Evolutionary conservation across 192 early-diverging fungal species (phyloP), one percentile per base, ranked within the genome.

Genomic region (Coemansia sp.): DNA sequence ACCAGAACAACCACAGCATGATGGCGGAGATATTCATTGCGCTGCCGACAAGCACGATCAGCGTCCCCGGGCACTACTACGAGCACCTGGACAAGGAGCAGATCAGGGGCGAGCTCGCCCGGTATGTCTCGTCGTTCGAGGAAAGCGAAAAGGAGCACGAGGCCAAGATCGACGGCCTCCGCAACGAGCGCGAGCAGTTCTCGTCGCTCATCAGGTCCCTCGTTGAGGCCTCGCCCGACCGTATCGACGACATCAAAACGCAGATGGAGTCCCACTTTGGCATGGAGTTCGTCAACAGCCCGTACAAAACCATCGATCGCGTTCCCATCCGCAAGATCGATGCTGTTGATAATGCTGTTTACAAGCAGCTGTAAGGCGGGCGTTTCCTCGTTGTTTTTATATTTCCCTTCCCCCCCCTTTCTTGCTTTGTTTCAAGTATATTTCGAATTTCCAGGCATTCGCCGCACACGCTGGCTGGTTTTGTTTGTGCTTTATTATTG

Each of bases 21-120:
- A 76, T 82, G 79, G 64, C 79, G 5, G 79, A 82, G 44, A 63
- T 82, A 5, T 82, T 82, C 39, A 63, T 82, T 0, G 79, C 79
- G n/a, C 48, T 82, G 49, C 79, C 79, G 4, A 73, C 71, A 0
- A 82, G 79, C 71, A 73, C 71, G 2, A 67, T 76, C 19, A 65
- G 53, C 13, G n/a, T 63, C 7, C 74, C 74, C 37, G 65, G 65
- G 58, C 79, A 76, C 65, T 82, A 71, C 55, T 82, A 82, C 38
- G 71, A 76, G 48, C 46, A 63, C 2, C 25, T 72, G 63, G 51
- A 62, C 17, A 9, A 19, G 43, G 63, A 19, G 10, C n/a, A 49
- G 14, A 38, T 72, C 4, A 45, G 40, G 19, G 43, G 32, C 4
- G 45, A 48, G 13, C 19, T 76, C 37, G 71, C 68, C 41, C 16